phyloP scores from a whole-genome alignment of 73 alveolate genomes.

The Symbiodinium natans region DNA sequence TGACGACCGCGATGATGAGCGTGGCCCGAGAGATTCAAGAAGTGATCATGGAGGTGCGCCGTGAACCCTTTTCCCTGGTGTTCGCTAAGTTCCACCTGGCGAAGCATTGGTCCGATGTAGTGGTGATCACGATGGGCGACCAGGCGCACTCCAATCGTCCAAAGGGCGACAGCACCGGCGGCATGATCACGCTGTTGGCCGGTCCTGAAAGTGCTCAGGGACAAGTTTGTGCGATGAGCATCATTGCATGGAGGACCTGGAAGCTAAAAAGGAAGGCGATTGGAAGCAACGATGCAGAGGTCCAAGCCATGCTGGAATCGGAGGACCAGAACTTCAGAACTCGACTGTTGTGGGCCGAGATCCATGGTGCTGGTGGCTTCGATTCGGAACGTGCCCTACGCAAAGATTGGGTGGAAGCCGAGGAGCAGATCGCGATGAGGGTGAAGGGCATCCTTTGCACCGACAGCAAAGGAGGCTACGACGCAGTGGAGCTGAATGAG shows the following conservation, averaged over 20 bases:
- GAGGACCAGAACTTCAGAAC: not conserved
- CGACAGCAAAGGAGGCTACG: conserved; percentile 7
- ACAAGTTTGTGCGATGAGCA: not conserved
- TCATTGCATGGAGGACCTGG: not conserved
- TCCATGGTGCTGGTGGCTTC: not conserved
- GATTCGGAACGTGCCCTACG: not conserved
- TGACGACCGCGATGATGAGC: not conserved
- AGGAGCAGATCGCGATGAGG: not conserved
- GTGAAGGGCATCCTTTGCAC: not conserved
- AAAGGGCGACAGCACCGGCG: not conserved
- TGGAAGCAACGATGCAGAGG: not conserved
- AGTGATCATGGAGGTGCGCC: not conserved
- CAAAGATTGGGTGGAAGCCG: not conserved
- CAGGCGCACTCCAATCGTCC: conserved; percentile 17
- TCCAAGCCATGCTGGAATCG: conserved; percentile 1
- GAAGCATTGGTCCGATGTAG: not conserved
- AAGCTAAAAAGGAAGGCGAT: not conserved
- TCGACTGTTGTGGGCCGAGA: conserved; percentile 5
- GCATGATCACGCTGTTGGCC: not conserved
- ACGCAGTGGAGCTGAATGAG: conserved; percentile 7
- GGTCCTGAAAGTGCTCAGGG: not conserved
- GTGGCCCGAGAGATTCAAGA: not conserved
- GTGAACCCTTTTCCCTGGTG: not conserved
- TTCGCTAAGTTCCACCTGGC: not conserved
- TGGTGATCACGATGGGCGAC: not conserved